Conservation (phyloP, 2,329 filamentous ascomycete genomes). For the Macrophomina pseudophaseolina region DNA sequence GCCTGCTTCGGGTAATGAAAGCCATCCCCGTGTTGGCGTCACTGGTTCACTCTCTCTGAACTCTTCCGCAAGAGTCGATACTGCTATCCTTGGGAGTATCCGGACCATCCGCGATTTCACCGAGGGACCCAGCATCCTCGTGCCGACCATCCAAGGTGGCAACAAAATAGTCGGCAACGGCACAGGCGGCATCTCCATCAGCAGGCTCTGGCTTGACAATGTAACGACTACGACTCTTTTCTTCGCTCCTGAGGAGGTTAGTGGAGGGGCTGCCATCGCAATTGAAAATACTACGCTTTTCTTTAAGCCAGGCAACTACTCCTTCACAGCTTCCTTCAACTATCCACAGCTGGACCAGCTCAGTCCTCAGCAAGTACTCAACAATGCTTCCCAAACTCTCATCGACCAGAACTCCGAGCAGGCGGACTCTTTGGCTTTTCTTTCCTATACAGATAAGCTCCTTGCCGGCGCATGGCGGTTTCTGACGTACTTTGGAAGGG, state of each 20-base stretch:
- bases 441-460: slow-evolving; percentile 68
- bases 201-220: slow-evolving; percentile 66
- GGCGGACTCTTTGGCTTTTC: slow-evolving; percentile 62
- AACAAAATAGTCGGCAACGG: slow-evolving; percentile 49
- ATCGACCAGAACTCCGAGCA: slow-evolving; percentile 54
- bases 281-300: slow-evolving; percentile 47
- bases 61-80: slow-evolving; percentile 58
- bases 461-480: slow-evolving; percentile 70
- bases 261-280: slow-evolving; percentile 28
- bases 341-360: slow-evolving; percentile 67
- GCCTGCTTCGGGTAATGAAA: slow-evolving; percentile 30
- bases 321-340: slow-evolving; percentile 64
- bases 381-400: slow-evolving; percentile 52
- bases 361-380: slow-evolving; percentile 56
- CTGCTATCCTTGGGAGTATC: slow-evolving; percentile 66
- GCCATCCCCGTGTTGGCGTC: slow-evolving; percentile 58
- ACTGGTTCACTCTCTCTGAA: slow-evolving; percentile 62
- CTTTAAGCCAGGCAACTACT: slow-evolving; percentile 61
- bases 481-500: slow-evolving; percentile 69
- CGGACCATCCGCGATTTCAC: slow-evolving; percentile 67
- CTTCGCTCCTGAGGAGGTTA: slow-evolving; percentile 47
- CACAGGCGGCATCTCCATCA: slow-evolving; percentile 55
- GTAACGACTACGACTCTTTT: slow-evolving; percentile 61
- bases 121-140: slow-evolving; percentile 61
- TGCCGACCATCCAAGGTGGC: slow-evolving; percentile 60